These are phyloP conservation scores for Drechmeria coniospora DNA, from an alignment of 2,329 filamentous ascomycete genomes.

Conservation along the genomic window DNA sequence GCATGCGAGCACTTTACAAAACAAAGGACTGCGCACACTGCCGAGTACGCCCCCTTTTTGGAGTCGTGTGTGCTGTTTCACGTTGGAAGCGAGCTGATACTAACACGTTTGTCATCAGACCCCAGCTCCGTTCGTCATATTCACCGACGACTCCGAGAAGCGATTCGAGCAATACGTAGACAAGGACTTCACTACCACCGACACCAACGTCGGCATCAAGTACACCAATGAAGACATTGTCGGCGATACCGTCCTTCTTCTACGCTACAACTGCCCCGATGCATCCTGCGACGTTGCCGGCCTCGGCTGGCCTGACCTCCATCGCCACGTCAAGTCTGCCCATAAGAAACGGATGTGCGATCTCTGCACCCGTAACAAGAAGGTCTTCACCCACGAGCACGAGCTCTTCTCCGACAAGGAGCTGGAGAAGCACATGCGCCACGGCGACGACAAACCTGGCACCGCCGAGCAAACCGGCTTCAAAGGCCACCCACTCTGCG, in stretches of 20 bases:
- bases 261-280: slow-evolving; percentile 93
- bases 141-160: slow-evolving; percentile 73
- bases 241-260: slow-evolving; percentile 72
- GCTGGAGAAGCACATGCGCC: slow-evolving; percentile 73
- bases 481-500: slow-evolving; percentile 86
- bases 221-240: slow-evolving; percentile 83
- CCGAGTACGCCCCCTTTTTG: slow-evolving; percentile 40
- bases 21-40: slow-evolving; percentile 95
- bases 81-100: not conserved
- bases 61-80: no score
- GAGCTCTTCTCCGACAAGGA: slow-evolving; percentile 74
- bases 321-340: slow-evolving; percentile 63
- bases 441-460: slow-evolving; percentile 81
- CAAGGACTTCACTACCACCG: slow-evolving; percentile 58
- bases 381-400: slow-evolving; percentile 96
- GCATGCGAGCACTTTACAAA: slow-evolving; percentile 89
- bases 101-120: slow-evolving; percentile 30
- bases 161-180: slow-evolving; percentile 70
- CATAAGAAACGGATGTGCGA: slow-evolving; percentile 88
- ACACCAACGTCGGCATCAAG: slow-evolving; percentile 78
- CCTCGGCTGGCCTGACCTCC: slow-evolving; percentile 41
- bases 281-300: slow-evolving; percentile 66
- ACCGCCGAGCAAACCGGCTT: slow-evolving; percentile 88
- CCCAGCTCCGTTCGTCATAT: slow-evolving; percentile 68
- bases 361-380: slow-evolving; percentile 83